phyloP scores from a whole-genome alignment of 1,284 basidiomycete genomes.

The Rhodotorula sp. region DNA sequence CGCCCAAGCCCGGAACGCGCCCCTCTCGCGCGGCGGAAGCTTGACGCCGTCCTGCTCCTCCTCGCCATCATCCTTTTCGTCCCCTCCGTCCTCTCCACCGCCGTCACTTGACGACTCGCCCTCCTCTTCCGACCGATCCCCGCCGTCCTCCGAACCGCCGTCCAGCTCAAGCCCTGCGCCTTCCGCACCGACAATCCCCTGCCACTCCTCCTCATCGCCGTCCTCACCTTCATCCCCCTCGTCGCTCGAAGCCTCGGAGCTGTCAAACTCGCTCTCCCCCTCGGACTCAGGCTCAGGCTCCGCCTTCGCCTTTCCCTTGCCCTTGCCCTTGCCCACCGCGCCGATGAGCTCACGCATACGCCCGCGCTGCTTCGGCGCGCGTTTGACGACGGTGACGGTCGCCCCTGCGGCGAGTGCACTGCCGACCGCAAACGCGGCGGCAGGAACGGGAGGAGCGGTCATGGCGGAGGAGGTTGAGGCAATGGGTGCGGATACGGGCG shows the following conservation, averaged over 20 bases:
- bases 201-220: slow-evolving; percentile 16
- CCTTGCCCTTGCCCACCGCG: slow-evolving; percentile 38
- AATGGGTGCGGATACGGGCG: slow-evolving; percentile 6
- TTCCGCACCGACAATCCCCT: slow-evolving; percentile 17
- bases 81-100: slow-evolving; percentile 26
- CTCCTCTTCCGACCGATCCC: slow-evolving; percentile 27
- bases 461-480: slow-evolving; percentile 20
- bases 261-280: slow-evolving; percentile 36
- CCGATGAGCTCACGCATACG: slow-evolving; percentile 31
- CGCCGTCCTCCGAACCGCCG: slow-evolving; percentile 27
- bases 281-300: slow-evolving; percentile 41
- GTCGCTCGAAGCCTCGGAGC: slow-evolving; percentile 18
- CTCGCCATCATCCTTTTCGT: slow-evolving; percentile 40
- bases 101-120: slow-evolving; percentile 41
- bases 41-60: slow-evolving; percentile 46
- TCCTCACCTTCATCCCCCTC: slow-evolving; percentile 7
- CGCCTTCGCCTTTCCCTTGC: slow-evolving; percentile 42
- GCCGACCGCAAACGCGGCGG: slow-evolving; percentile 18
- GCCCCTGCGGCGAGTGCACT: slow-evolving; percentile 32
- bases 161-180: too few species aligned
- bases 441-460: background rate
- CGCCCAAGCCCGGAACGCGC: slow-evolving; percentile 41
- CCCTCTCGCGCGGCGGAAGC: slow-evolving; percentile 28
- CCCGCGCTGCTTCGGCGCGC: slow-evolving; percentile 33
- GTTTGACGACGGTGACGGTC: slow-evolving; percentile 31